Base-by-base conservation (phyloP, 345 rosid genomes). In the Psidium guajava region DNA sequence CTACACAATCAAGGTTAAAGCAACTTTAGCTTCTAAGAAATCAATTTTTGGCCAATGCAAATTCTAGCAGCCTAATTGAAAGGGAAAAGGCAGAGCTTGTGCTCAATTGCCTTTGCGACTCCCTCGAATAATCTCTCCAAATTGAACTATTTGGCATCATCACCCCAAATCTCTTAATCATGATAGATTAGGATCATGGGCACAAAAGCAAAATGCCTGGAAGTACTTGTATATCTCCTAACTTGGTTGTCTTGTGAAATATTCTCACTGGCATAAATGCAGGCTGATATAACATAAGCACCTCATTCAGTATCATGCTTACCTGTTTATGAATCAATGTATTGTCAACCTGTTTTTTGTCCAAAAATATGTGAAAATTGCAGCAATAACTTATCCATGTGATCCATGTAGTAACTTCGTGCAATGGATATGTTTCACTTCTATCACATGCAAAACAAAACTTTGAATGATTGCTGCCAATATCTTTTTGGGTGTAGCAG, bases 211-310 rank as follows among this genome's bases (percentile, higher is more conserved):
- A 0, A 69, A 32, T 10, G 20, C 40, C 77, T 18, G 47, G 44
- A 16, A 6, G 44, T 32, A 18, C 12, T 32, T 32, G 47, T 69
- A 32, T 69, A 18, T 69, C 24, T 69, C 24, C 47, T 24, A 8
- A 69, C 47, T 69, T 8, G 77, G 47, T 69, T 36, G 44, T 18
- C 77, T 32, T 8, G 21, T 16, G 77, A 69, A 69, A 44, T 32
- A 20, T 69, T 69, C 47, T 32, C 47, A 5, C 3, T 0, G 0
- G 8, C 24, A 16, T 36, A 18, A 32, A 8, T 0, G 12, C 0
- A 18, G 47, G 47, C 6, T 24, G 25, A 18, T 69, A 69, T 8
- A 69, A 69, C 13, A 44, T 36, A 12, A 69, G 77, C 47, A 69
- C 47, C 47, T 69, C 25, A 36, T 69, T 69, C 24, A 69, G 47